Conservation (phyloP, 2,329 filamentous ascomycete genomes). For the Boeremia lycopersici region DNA sequence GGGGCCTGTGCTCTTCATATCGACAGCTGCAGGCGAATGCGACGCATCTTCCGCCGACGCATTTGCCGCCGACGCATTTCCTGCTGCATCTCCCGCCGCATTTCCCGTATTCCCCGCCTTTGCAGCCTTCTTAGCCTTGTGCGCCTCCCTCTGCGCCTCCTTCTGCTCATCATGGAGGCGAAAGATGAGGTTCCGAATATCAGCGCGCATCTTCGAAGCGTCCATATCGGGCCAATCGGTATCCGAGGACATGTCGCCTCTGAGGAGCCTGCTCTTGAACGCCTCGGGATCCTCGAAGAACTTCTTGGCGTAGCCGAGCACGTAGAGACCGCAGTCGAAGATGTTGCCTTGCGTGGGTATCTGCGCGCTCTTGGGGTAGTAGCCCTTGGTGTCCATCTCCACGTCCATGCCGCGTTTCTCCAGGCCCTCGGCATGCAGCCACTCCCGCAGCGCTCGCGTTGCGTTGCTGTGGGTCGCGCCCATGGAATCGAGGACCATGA, state of each 20-base stretch:
- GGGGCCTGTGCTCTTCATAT: background rate
- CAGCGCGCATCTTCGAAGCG: constrained; percentile 64
- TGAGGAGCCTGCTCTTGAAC: constrained; percentile 72
- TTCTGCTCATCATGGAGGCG: constrained; percentile 60
- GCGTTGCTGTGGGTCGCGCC: constrained; percentile 65
- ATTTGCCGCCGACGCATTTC: too few relatives aligned
- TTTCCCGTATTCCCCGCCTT: background rate
- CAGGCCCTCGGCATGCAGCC: constrained; percentile 74
- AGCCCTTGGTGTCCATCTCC: constrained; percentile 56
- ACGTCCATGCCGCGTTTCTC: constrained; percentile 62
- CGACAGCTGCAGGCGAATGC: background rate
- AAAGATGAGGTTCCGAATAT: constrained; percentile 71
- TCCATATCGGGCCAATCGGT: constrained; percentile 61
- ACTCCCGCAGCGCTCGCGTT: constrained; percentile 73
- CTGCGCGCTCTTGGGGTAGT: constrained; percentile 67
- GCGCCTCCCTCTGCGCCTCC: constrained; percentile 7
- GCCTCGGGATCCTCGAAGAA: constrained; percentile 77
- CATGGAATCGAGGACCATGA: constrained; percentile 89
- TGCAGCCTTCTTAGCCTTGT: constrained; percentile 21
- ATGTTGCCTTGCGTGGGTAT: constrained; percentile 84
- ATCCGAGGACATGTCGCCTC: constrained; percentile 64
- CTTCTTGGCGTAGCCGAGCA: constrained; percentile 82
- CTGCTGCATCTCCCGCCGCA: too few relatives aligned
- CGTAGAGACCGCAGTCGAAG: constrained; percentile 87
- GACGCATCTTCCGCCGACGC: background rate